Percentiles rank a stretch among this genome's conserved stretches.
Conservation (phyloP, 805 yeast species). For the Yarrowia sp. region DNA sequence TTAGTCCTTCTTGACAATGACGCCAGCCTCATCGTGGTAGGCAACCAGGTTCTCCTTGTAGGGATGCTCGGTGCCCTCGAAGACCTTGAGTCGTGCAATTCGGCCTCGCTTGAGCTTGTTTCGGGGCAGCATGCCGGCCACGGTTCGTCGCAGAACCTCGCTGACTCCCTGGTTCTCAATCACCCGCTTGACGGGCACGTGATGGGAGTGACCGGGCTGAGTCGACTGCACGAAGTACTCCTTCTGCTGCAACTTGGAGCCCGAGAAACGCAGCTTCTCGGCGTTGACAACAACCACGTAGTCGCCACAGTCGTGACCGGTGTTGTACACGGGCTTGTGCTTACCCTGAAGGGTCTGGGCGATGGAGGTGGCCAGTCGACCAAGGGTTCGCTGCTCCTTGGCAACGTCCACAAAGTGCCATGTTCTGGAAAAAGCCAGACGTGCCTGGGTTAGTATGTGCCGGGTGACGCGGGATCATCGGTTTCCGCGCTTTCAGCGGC, state of each 20-base stretch:
- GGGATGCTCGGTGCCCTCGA: constrained; percentile 86
- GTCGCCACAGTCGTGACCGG: constrained; percentile 84
- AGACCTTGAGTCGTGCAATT: constrained; percentile 78
- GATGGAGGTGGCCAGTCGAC: constrained; percentile 86
- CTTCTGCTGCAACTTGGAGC: constrained; percentile 77
- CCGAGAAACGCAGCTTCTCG: constrained; percentile 74
- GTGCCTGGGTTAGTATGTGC: constrained; percentile 45
- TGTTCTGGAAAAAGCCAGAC: constrained; percentile 72
- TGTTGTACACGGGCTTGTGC: constrained; percentile 87
- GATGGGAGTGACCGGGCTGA: constrained; percentile 84
- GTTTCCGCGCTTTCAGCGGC: neutral
- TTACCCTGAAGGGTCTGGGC: constrained; percentile 93
- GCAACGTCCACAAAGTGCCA: constrained; percentile 98
- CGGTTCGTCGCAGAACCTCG: constrained; percentile 84
- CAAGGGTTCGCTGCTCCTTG: constrained; percentile 78
- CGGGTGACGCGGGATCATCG: neutral
- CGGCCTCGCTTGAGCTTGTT: constrained; percentile 77
- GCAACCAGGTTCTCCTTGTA: constrained; percentile 80
- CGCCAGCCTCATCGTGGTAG: constrained; percentile 63
- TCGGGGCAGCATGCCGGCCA: constrained; percentile 94
- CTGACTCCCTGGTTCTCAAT: constrained; percentile 78
- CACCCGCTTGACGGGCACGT: constrained; percentile 75
- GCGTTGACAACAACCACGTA: constrained; percentile 96
- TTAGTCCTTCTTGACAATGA: constrained; percentile 41
- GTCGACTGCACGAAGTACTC: constrained; percentile 86